These are phyloP conservation scores for Hura crepitans DNA, from an alignment of 441 rosid species.

Conservation along the genomic window DNA sequence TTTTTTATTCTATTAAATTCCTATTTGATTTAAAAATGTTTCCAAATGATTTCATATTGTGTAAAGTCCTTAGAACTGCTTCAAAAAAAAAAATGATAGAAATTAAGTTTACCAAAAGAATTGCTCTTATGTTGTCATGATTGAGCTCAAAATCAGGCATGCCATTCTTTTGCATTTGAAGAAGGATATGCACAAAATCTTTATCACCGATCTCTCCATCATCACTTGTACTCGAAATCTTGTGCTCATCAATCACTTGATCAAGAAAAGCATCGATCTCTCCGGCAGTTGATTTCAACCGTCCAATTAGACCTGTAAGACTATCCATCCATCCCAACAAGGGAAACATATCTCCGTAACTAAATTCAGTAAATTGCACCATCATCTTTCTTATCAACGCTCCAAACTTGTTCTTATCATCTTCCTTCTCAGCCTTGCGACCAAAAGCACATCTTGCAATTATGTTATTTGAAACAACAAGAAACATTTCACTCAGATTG, in stretches of 20 bases:
- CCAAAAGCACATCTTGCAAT: slow-evolving; percentile 28
- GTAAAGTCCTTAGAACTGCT: too few relatives aligned
- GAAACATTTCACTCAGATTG: slow-evolving; percentile 24
- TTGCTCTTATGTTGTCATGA: slow-evolving; percentile 23
- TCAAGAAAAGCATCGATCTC: slow-evolving; percentile 16
- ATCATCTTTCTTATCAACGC: slow-evolving; percentile 19
- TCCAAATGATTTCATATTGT: too few relatives aligned
- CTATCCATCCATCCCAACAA: slow-evolving; percentile 33
- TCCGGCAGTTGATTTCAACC: slow-evolving; percentile 18
- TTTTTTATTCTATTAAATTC: too few relatives aligned
- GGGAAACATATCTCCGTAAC: slow-evolving; percentile 30
- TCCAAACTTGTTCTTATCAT: slow-evolving; percentile 17
- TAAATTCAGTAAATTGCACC: slow-evolving; percentile 11
- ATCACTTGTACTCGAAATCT: background rate
- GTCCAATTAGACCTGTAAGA: slow-evolving; percentile 19
- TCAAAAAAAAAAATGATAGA: background rate
- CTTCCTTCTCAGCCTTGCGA: slow-evolving; percentile 18
- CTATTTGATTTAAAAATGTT: too few relatives aligned
- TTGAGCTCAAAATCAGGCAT: slow-evolving; percentile 20
- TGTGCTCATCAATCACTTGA: slow-evolving; percentile 30
- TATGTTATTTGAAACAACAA: slow-evolving; percentile 12
- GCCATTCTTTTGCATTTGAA: slow-evolving; percentile 23
- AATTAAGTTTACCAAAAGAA: slow-evolving; percentile 15
- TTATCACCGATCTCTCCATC: slow-evolving; percentile 5
- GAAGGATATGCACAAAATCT: slow-evolving; percentile 26